Conservation (phyloP, 2,329 filamentous ascomycete genomes). For the Fusarium decemcellulare region DNA sequence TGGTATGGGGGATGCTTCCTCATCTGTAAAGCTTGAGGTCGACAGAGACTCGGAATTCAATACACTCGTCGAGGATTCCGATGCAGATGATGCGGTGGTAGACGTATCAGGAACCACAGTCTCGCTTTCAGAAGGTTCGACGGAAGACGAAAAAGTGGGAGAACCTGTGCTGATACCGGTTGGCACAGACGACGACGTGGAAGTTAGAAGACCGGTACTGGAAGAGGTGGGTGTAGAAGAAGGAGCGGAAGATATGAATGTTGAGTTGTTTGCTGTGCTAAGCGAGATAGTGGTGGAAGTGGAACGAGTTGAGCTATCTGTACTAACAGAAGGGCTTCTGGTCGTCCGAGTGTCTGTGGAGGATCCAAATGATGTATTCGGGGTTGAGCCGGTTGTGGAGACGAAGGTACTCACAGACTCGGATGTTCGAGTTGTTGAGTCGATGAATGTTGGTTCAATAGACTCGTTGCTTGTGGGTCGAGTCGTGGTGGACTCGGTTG, state of each 20-base stretch:
- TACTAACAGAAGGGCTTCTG: not conserved
- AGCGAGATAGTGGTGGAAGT: not conserved
- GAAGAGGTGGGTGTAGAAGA: too few relatives aligned
- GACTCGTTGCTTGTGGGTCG: too few relatives aligned
- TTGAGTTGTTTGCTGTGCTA: too few relatives aligned
- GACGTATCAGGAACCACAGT: not conserved
- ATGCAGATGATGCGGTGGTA: not conserved
- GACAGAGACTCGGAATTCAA: not conserved
- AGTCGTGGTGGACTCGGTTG: not conserved
- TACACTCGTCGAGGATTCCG: not conserved
- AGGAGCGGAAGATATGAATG: too few relatives aligned
- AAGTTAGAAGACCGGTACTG: too few relatives aligned
- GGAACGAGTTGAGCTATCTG: too few relatives aligned
- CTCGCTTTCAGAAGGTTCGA: not conserved
- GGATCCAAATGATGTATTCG: not conserved
- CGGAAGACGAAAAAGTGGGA: not conserved
- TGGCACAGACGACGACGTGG: too few relatives aligned
- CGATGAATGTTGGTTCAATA: too few relatives aligned
- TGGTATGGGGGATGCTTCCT: too few relatives aligned
- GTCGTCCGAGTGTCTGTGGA: not conserved
- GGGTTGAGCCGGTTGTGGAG: too few relatives aligned
- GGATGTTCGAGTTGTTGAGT: not conserved
- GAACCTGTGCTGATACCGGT: too few relatives aligned
- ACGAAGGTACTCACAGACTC: not conserved
- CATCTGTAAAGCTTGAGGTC: not conserved